A percentile compares a stretch with the other conserved stretches of the same genome.
Conservation (phyloP, 768 basidiomycete species). For the Solioccasus polychromus region DNA sequence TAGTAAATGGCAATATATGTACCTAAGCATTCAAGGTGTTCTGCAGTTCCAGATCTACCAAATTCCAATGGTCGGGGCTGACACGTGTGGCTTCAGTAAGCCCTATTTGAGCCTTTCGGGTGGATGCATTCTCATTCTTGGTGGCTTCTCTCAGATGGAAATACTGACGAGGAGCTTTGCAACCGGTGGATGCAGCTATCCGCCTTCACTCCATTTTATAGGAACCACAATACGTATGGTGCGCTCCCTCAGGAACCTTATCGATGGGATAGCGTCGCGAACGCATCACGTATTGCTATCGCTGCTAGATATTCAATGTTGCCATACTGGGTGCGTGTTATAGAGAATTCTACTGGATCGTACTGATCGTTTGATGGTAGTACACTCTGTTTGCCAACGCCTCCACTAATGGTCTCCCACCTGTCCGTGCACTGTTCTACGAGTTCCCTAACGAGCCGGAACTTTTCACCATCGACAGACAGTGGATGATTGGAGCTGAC, state of each 20-base stretch:
- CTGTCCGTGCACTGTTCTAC: conserved; percentile 65
- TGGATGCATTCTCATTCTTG: neutral
- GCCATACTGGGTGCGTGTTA: conserved; percentile 68
- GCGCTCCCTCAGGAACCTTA: conserved; percentile 80
- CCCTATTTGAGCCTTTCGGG: neutral
- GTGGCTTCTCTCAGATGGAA: conserved; percentile 40
- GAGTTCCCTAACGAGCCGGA: conserved; percentile 51
- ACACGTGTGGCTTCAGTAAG: conserved; percentile 44
- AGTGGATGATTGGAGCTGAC: conserved; percentile 70
- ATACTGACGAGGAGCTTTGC: conserved; percentile 79
- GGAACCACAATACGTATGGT: conserved; percentile 69
- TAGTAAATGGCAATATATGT: conserved; percentile 72
- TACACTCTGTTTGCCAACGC: conserved; percentile 73
- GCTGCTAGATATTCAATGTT: conserved; percentile 66
- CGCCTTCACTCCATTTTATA: conserved; percentile 78
- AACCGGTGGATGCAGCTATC: conserved; percentile 86
- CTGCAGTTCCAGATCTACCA: conserved; percentile 84
- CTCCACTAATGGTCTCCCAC: conserved; percentile 62
- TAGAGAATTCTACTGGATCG: neutral
- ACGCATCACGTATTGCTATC: conserved; percentile 70
- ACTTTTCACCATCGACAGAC: conserved; percentile 57
- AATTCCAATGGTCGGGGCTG: conserved; percentile 81
- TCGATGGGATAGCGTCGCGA: conserved; percentile 76
- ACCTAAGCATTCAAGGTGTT: conserved; percentile 67
- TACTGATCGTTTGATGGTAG: conserved; percentile 33